phyloP scores from a whole-genome alignment of 768 basidiomycete genomes.

The Zangia roseola region DNA sequence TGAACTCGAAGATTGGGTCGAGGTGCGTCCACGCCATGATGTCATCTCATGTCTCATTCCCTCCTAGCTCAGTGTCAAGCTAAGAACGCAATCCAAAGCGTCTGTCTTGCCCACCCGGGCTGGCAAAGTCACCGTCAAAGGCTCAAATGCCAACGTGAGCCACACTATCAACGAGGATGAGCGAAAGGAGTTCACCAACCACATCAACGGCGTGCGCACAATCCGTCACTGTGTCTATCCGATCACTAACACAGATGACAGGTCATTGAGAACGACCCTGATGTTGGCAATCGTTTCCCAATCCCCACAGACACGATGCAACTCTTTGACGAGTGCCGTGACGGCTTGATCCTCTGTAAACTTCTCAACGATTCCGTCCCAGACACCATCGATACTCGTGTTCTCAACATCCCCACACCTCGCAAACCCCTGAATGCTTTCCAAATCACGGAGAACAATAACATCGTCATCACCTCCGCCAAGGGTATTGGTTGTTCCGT shows the following conservation, averaged over 20 bases:
- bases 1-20: constrained; percentile 97
- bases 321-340: constrained; percentile 94
- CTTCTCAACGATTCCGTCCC: constrained; percentile 99
- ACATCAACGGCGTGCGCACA: constrained; percentile 87
- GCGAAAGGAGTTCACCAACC: constrained; percentile 92
- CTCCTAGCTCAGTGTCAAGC: constrained; percentile 75
- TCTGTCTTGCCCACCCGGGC: constrained; percentile 59
- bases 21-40: constrained; percentile 50
- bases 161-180: constrained; percentile 99
- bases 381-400: constrained; percentile 98
- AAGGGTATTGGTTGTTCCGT: constrained; percentile 99
- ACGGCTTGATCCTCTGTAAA: constrained; percentile 96
- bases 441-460: constrained; percentile 99
- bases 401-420: constrained; percentile 83
- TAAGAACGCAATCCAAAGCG: constrained; percentile 50
- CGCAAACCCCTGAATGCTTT: constrained; percentile 93
- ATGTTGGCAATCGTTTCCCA: constrained; percentile 78
- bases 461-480: constrained; percentile 97
- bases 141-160: constrained; percentile 92
- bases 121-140: constrained; percentile 92
- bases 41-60: constrained; percentile 23
- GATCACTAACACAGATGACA: constrained; percentile 33
- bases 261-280: constrained; percentile 90
- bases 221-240: not conserved
- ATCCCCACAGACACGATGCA: constrained; percentile 98